Conservation (phyloP, 768 basidiomycete species). For the Exidia glandulosa region DNA sequence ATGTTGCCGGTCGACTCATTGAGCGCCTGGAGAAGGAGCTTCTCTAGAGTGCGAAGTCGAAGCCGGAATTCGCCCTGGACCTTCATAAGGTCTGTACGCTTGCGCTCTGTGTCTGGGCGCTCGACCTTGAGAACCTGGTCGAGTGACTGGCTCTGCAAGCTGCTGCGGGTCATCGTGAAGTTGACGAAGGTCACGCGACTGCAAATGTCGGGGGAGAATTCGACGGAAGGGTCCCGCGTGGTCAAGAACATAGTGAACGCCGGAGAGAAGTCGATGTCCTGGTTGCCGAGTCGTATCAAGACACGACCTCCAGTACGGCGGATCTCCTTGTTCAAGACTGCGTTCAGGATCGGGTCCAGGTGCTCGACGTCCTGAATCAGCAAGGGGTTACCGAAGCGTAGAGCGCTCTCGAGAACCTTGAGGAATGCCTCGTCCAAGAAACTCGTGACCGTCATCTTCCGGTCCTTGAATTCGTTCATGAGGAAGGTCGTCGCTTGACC, state of each 20-base stretch:
- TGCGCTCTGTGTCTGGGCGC: conserved; percentile 90
- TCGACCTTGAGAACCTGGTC: conserved; percentile 96
- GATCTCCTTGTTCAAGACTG: conserved; percentile 94
- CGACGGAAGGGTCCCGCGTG: conserved; percentile 91
- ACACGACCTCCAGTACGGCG: conserved; percentile 94
- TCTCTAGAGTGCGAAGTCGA: conserved; percentile 84
- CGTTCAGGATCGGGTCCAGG: conserved; percentile 93
- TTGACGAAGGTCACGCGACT: conserved; percentile 94
- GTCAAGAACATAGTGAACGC: conserved; percentile 99
- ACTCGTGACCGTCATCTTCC: conserved; percentile 96
- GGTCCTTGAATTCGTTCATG: conserved; percentile 86
- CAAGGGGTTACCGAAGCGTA: conserved; percentile 95
- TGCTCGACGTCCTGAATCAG: conserved; percentile 98
- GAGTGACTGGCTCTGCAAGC: conserved; percentile 94
- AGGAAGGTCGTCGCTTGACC: conserved; percentile 94
- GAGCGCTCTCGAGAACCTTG: conserved; percentile 95
- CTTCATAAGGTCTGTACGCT: conserved; percentile 93
- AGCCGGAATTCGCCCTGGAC: conserved; percentile 96
- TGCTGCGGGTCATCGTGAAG: conserved; percentile 97
- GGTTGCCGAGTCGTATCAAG: conserved; percentile 88
- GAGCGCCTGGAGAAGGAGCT: conserved; percentile 82
- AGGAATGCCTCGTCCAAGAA: conserved; percentile 99
- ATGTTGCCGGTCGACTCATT: conserved; percentile 97
- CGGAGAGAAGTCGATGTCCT: conserved; percentile 99
- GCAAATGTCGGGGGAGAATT: conserved; percentile 97